A percentile compares a stretch with the other conserved stretches of the same genome.
These are phyloP conservation scores for Malus sylvestris DNA, from an alignment of 306 rosid species.

Conservation along the genomic window DNA sequence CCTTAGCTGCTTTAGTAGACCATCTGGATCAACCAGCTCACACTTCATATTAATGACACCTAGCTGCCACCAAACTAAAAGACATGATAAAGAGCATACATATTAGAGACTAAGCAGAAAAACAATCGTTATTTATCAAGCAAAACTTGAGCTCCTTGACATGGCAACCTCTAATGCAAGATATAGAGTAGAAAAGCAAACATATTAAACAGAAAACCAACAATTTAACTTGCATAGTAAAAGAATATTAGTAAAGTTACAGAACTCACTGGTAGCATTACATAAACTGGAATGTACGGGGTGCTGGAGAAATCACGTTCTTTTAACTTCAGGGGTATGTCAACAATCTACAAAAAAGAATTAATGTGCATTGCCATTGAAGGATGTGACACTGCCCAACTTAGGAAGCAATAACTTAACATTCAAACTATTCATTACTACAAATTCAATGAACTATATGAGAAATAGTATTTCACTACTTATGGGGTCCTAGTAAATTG, in stretches of 20 bases:
- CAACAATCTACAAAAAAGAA: conserved; percentile 50
- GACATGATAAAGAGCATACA: conserved; percentile 3
- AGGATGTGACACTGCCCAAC: neutral
- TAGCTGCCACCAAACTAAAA: conserved; percentile 45
- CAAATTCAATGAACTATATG: neutral
- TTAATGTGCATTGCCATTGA: neutral
- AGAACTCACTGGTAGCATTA: conserved; percentile 80
- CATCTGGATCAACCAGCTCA: conserved; percentile 89
- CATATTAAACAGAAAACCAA: too few species aligned
- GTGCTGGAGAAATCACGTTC: conserved; percentile 82
- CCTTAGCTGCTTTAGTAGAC: conserved; percentile 73
- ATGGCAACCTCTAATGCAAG: neutral
- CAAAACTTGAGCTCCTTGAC: neutral
- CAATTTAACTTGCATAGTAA: conserved; percentile 7
- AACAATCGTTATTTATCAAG: neutral
- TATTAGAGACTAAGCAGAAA: neutral
- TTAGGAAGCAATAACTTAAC: neutral
- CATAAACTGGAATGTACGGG: conserved; percentile 77
- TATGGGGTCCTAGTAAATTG: neutral
- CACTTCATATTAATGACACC: conserved; percentile 92
- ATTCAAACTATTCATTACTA: neutral
- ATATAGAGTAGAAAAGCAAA: conserved; percentile 1
- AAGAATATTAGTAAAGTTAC: conserved; percentile 6
- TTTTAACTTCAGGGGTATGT: conserved; percentile 34
- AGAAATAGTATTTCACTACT: neutral